Base-by-base conservation (phyloP, 768 basidiomycete genomes). In the Jaapia argillacea region DNA sequence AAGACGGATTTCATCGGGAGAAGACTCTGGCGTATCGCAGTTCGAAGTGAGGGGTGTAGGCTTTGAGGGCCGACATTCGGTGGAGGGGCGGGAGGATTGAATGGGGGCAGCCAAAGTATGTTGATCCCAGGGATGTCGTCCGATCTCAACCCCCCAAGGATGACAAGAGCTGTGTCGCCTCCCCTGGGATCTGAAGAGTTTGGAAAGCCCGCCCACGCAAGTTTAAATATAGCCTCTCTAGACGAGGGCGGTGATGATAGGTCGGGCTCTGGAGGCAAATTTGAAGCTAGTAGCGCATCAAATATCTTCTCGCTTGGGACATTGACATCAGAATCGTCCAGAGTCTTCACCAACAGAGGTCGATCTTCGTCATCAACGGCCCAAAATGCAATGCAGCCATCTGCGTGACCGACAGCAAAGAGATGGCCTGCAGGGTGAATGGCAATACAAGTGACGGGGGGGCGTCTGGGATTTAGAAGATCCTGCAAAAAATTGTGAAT, bases 351-450 rank as follows among this genome's bases (percentile, higher is more conserved):
- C 40, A 81, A 66, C 18, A 94, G 62, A 0, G 89, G 83, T 42
- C 75, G 75, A 45, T 82, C 79, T 48, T 83, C 74, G 49, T 92
- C 87, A 36, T 85, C 79, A 2, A 81, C 63, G 1, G 85, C 79
- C 82, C 88, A 91, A 57, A 92, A 86, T 4, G 81, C 76, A 24
- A 94, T 71, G 41, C 76, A 80, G 5, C 91, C 89, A 58, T 94
- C 91, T 14, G 76, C 68, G 54, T 92, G 74, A 0, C 91, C 90
- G 10, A 77, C 81, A 18, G 75, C 85, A 47, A 94, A 82, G 47
- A 88, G 69, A 46, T 88, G 79, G 1, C 67, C 83, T 26, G 81
- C 65, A 4, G 88, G 86, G 56, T 91, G 79, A 49, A 90, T 67
- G 3, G 81, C 68, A 3, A 91, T 49, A 23, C 77, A 74, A 0